Conservation (phyloP, 2,329 filamentous ascomycete species). For the Talaromyces marneffei region DNA sequence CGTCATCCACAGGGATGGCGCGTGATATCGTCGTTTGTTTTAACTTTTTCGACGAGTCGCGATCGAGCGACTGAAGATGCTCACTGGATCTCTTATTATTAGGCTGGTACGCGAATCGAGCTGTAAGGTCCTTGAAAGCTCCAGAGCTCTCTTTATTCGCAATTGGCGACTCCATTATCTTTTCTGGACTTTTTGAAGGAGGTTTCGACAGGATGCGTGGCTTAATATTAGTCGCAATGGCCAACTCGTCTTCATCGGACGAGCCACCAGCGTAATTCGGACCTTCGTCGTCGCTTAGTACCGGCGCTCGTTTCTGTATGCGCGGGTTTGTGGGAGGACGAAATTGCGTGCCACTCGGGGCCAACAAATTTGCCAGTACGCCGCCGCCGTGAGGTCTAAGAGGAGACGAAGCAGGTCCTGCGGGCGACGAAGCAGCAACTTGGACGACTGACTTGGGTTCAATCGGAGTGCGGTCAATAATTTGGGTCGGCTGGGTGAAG, state of each 20-base stretch:
- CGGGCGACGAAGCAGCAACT: slow-evolving; percentile 83
- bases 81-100: slow-evolving; percentile 37
- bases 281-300: slow-evolving; percentile 50
- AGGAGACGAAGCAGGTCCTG: slow-evolving; percentile 46
- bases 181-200: slow-evolving; percentile 31
- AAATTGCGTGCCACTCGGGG: slow-evolving; percentile 69
- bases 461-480: slow-evolving; percentile 43
- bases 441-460: slow-evolving; percentile 54
- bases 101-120: slow-evolving; percentile 39
- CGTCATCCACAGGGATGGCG: slow-evolving; percentile 36
- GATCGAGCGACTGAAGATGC: slow-evolving; percentile 37
- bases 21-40: slow-evolving; percentile 41
- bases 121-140: slow-evolving; percentile 41
- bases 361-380: slow-evolving; percentile 58
- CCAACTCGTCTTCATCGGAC: slow-evolving; percentile 53
- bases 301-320: slow-evolving; percentile 36
- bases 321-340: slow-evolving; percentile 45
- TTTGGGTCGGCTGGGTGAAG: slow-evolving; percentile 57
- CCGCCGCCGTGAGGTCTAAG: slow-evolving; percentile 34
- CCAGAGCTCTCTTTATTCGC: slow-evolving; percentile 18
- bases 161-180: slow-evolving; percentile 39
- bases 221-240: slow-evolving; percentile 53
- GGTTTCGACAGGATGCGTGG: slow-evolving; percentile 52
- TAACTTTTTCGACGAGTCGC: slow-evolving; percentile 34
- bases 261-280: slow-evolving; percentile 57